Conservation (phyloP, 2,329 filamentous ascomycete species). For the Pseudogymnoascus sp. region DNA sequence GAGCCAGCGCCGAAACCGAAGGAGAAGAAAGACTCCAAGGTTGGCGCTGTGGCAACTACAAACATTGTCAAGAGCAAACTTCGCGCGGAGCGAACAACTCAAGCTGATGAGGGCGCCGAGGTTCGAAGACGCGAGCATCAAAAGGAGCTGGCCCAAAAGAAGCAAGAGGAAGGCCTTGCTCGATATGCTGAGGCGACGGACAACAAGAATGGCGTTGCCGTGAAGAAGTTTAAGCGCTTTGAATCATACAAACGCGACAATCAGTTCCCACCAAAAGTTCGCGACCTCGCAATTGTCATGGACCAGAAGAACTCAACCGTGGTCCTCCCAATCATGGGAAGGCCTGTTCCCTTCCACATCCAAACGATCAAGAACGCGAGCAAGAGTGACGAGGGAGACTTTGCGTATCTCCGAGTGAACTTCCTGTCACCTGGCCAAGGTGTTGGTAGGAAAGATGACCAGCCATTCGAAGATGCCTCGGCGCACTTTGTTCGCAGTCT, state of each 20-base stretch:
- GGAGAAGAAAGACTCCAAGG: conserved; percentile 73
- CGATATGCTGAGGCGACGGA: conserved; percentile 80
- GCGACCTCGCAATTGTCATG: conserved; percentile 81
- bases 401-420: conserved; percentile 90
- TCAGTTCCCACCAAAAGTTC: conserved; percentile 74
- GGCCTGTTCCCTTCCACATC: conserved; percentile 96
- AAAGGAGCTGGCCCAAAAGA: conserved; percentile 78
- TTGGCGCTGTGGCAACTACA: conserved; percentile 82
- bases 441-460: conserved; percentile 93
- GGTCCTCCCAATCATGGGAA: conserved; percentile 92
- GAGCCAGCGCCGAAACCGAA: conserved; percentile 78
- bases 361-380: conserved; percentile 98
- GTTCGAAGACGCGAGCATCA: conserved; percentile 84
- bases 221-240: conserved; percentile 98
- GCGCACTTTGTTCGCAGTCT: conserved; percentile 94
- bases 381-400: conserved; percentile 93
- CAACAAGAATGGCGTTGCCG: conserved; percentile 78
- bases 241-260: conserved; percentile 99
- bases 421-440: conserved; percentile 95
- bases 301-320: conserved; percentile 86
- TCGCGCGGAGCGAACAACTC: conserved; percentile 80
- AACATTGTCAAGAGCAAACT: conserved; percentile 94
- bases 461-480: conserved; percentile 92
- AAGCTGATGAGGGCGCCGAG: conserved; percentile 84
- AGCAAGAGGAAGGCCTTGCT: conserved; percentile 79